Base-by-base conservation (phyloP, 31 red algal species). In the Porphyra umbilicalis region DNA sequence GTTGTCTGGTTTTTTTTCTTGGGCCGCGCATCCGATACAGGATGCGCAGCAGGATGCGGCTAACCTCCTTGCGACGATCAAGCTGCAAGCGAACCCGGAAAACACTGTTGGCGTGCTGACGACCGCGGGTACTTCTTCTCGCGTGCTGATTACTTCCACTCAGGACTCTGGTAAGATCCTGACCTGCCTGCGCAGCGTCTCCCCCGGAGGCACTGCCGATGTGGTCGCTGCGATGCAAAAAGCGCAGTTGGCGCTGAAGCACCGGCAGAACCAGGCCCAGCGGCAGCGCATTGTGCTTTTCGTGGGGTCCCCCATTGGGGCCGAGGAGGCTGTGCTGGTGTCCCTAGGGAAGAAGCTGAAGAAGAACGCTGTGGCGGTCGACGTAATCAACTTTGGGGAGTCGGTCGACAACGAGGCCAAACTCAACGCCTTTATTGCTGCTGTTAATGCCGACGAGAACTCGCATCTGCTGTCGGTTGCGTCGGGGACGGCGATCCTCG, bases 181-280 rank as follows among this genome's bases (percentile, higher is more conserved):
- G 71, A 92, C 87, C 20, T 88, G 82, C 67, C 75, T 98, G 84
- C 96, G 95, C 84, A 81, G 83, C 75, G 90, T 95, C 32, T 75
- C 79, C 30, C 82, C 88, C 82, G 86, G 88, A 36, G 96, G 96
- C 16, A 33, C 44, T 9, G 78, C 86, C 25, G 89, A 94, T 78
- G 46, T 95, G 38, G 77, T 92, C 30, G 89, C 90, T 31, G 86
- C 86, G 14, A 87, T 98, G 37, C 88, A 91, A 79, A 98, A 98
- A 77, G 96, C 92, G 30, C 92, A 95, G 77, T 76, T 98, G 29
- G 96, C 96, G 75, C 87, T 98, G 13, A 98, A 98, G 82, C 96
- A 98, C 80, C 96, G 96, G n/a, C 92, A 94, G 76, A 98, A 98
- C 83, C 39, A 84, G 33, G 75, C 87, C 31, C 92, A 95, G 83